These are phyloP conservation scores for Leccinum variicolor DNA, from an alignment of 768 basidiomycete genomes.

Conservation along the genomic window DNA sequence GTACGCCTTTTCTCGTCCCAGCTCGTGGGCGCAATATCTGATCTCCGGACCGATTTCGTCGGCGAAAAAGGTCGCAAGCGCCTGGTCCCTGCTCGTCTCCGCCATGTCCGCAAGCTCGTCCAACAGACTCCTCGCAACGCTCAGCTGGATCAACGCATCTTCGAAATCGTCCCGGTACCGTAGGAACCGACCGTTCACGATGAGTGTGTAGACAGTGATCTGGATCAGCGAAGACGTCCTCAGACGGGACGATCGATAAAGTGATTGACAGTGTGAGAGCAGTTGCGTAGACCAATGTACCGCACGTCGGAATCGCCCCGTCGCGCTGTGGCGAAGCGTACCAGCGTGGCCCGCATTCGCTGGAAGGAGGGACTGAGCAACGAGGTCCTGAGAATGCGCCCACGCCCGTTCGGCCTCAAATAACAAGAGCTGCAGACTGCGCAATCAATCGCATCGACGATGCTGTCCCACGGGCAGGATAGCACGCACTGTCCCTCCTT, in stretches of 20 bases:
- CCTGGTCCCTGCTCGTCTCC: slow-evolving; percentile 78
- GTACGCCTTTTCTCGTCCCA: slow-evolving; percentile 75
- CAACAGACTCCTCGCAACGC: slow-evolving; percentile 73
- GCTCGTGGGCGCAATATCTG: slow-evolving; percentile 86
- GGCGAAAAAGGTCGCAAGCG: slow-evolving; percentile 75
- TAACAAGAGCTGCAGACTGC: slow-evolving; percentile 76
- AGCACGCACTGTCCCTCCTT: slow-evolving; percentile 79
- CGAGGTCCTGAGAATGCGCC: slow-evolving; percentile 83
- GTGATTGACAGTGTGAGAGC: slow-evolving; percentile 66
- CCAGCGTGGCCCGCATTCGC: slow-evolving; percentile 49
- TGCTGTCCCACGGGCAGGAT: slow-evolving; percentile 1
- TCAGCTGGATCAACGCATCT: slow-evolving; percentile 69
- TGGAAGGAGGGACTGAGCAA: slow-evolving; percentile 47
- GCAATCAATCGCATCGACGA: slow-evolving; percentile 6
- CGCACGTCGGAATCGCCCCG: slow-evolving; percentile 76
- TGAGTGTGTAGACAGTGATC: slow-evolving; percentile 71
- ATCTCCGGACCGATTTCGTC: slow-evolving; percentile 92
- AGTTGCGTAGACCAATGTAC: slow-evolving; percentile 77
- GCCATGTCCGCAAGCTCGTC: slow-evolving; percentile 62
- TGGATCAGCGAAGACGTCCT: slow-evolving; percentile 62
- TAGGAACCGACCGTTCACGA: slow-evolving; percentile 80
- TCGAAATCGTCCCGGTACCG: slow-evolving; percentile 75
- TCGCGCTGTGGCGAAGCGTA: slow-evolving; percentile 68
- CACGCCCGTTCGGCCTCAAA: slow-evolving; percentile 92
- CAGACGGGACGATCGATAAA: slow-evolving; percentile 52